A percentile compares a stretch with the other conserved stretches of the same genome.
These are phyloP conservation scores for Gloeophyllum trabeum DNA, from an alignment of 768 basidiomycete genomes.

Conservation along the genomic window DNA sequence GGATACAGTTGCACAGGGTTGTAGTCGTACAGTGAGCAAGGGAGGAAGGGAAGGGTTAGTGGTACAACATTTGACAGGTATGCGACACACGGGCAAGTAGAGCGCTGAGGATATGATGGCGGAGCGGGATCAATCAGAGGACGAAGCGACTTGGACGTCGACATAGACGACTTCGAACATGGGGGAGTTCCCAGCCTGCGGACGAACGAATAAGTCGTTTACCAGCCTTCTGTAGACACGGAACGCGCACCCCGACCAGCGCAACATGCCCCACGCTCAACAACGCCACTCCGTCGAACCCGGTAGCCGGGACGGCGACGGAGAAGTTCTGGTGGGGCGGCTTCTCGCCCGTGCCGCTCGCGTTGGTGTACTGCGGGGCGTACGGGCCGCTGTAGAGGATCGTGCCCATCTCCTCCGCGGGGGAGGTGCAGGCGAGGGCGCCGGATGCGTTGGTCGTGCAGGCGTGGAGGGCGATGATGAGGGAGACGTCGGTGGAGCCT, in stretches of 20 bases:
- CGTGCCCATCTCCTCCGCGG: not conserved
- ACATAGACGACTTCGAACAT: no score
- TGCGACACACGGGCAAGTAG: no score
- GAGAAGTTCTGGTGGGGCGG: conserved; percentile 1
- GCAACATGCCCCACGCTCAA: not conserved
- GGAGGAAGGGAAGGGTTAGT: no score
- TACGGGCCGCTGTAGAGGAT: not conserved
- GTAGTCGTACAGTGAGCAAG: no score
- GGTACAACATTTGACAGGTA: no score
- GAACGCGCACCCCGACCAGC: not conserved
- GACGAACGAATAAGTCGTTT: no score
- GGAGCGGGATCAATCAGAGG: no score
- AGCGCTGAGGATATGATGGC: no score
- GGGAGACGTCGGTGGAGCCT: conserved; percentile 20
- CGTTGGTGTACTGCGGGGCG: not conserved
- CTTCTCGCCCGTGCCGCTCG: not conserved
- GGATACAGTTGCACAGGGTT: no score
- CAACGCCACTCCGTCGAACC: not conserved
- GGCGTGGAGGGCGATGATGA: conserved; percentile 19
- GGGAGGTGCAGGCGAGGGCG: conserved; percentile 10
- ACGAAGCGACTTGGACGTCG: no score
- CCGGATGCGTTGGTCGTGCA: conserved; percentile 12
- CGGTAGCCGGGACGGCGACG: not conserved
- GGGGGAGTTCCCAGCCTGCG: no score
- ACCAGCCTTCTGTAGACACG: no score